These are phyloP conservation scores for Magnusiomyces clavatus DNA, from an alignment of 1,139 yeast species.

Conservation along the genomic window DNA sequence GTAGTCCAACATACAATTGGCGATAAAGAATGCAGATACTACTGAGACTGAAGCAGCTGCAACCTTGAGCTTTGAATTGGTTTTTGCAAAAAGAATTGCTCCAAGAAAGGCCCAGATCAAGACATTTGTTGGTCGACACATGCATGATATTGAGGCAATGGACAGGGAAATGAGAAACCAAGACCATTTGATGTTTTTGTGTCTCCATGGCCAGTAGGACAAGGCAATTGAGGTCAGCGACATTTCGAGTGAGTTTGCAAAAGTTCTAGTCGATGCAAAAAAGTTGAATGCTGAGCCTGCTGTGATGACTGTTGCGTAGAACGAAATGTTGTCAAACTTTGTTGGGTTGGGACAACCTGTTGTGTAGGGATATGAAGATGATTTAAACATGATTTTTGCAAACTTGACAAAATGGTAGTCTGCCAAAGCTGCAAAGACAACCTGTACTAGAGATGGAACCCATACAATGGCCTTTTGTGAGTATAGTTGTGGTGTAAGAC, in stretches of 20 bases:
- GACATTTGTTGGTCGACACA: conserved; percentile 78
- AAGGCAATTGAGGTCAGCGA: conserved; percentile 63
- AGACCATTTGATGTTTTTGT: conserved; percentile 10
- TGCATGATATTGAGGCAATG: conserved; percentile 27
- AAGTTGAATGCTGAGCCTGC: conserved; percentile 74
- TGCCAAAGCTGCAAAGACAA: conserved; percentile 59
- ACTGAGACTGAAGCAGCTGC: conserved; percentile 25
- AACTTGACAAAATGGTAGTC: conserved; percentile 55
- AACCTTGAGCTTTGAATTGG: conserved; percentile 1
- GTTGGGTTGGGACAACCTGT: conserved; percentile 16
- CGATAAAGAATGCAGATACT: conserved; percentile 27
- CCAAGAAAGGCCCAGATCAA: conserved; percentile 69
- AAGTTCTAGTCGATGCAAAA: conserved; percentile 73
- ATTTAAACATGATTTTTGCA: conserved; percentile 28
- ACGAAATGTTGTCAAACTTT: conserved; percentile 32
- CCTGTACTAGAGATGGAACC: conserved; percentile 64
- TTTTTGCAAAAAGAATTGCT: conserved; percentile 24
- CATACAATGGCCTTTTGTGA: conserved; percentile 33
- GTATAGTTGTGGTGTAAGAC: conserved; percentile 20
- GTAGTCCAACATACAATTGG: conserved; percentile 46
- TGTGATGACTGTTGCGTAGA: conserved; percentile 44
- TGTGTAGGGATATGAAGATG: conserved; percentile 13
- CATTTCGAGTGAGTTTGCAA: conserved; percentile 79
- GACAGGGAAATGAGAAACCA: conserved; percentile 20
- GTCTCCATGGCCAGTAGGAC: conserved; percentile 63